These are phyloP conservation scores for Acanthamoeba triangularis DNA, from an alignment of 208 protist genomes.

Conservation along the genomic window DNA sequence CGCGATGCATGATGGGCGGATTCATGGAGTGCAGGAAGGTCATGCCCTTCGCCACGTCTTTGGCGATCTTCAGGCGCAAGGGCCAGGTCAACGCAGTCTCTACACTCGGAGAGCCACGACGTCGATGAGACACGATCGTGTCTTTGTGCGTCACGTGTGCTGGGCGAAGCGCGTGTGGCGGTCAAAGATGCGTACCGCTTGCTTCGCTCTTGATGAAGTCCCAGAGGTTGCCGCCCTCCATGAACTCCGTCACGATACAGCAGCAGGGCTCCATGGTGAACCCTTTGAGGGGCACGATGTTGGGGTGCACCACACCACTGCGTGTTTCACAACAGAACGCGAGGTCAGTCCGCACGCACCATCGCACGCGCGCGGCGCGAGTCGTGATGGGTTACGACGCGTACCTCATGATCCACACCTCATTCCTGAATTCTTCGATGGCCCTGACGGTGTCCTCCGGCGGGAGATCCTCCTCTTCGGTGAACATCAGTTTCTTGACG, in stretches of 20 bases:
- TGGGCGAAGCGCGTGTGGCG: neutral
- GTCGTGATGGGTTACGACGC: neutral
- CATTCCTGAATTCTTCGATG: slow-evolving; percentile 57
- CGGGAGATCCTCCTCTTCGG: slow-evolving; percentile 43
- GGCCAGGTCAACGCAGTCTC: slow-evolving; percentile 12
- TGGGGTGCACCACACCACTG: slow-evolving; percentile 71
- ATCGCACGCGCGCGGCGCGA: neutral
- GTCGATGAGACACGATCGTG: no score
- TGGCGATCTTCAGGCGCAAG: slow-evolving; percentile 80
- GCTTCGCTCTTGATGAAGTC: slow-evolving; percentile 14
- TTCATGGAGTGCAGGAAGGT: slow-evolving; percentile 80
- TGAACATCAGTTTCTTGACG: slow-evolving; percentile 69
- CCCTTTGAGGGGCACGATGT: slow-evolving; percentile 59
- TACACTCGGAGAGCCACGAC: neutral
- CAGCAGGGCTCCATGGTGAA: slow-evolving; percentile 70
- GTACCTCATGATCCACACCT: slow-evolving; percentile 72
- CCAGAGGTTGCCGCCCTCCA: slow-evolving; percentile 34
- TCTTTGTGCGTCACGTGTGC: no score
- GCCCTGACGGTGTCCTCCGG: slow-evolving; percentile 42
- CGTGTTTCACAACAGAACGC: neutral
- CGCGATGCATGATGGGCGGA: slow-evolving; percentile 85
- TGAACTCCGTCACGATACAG: slow-evolving; percentile 71
- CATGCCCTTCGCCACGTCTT: slow-evolving; percentile 86
- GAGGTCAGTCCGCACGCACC: neutral
- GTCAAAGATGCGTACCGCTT: neutral